These are phyloP conservation scores for Didymella pinodella DNA, from an alignment of 2,329 filamentous ascomycete genomes.

Conservation along the genomic window DNA sequence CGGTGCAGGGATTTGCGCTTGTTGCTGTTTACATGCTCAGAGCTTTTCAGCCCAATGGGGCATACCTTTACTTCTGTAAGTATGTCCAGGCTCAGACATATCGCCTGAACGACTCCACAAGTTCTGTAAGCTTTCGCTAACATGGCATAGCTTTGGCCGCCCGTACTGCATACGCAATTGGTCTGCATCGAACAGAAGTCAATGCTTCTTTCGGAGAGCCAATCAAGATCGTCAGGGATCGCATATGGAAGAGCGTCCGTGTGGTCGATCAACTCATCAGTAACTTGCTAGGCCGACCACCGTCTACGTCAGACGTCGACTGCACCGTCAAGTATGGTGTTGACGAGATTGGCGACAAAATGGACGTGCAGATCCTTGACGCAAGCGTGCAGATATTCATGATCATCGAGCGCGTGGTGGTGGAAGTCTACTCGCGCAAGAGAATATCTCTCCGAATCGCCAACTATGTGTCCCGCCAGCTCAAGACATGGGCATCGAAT, in stretches of 20 bases:
- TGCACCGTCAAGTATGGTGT: conserved; percentile 54
- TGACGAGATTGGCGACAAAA: conserved; percentile 20
- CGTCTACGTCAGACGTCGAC: conserved; percentile 62
- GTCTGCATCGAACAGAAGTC: conserved; percentile 61
- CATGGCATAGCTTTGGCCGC: conserved; percentile 52
- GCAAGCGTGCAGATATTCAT: conserved; percentile 56
- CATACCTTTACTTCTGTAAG: conserved; percentile 60
- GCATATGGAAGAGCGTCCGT: conserved; percentile 62
- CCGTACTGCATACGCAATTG: conserved; percentile 61
- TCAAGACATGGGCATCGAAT: conserved; percentile 52
- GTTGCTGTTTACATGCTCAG: conserved; percentile 63
- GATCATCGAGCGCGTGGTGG: conserved; percentile 58
- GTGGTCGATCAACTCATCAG: conserved; percentile 62
- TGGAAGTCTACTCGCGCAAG: conserved; percentile 57
- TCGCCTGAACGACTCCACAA: no score
- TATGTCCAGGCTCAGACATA: background rate
- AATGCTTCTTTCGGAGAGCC: conserved; percentile 58
- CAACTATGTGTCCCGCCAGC: conserved; percentile 52
- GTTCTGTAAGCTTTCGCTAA: background rate
- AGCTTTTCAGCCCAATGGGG: conserved; percentile 61
- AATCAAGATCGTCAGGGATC: conserved; percentile 55
- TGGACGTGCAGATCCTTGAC: conserved; percentile 41
- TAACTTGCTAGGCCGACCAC: conserved; percentile 60
- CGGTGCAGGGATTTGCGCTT: conserved; percentile 61
- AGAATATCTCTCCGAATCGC: conserved; percentile 53